Conservation (phyloP, 1,284 basidiomycete genomes). For the Ganoderma sinense region DNA sequence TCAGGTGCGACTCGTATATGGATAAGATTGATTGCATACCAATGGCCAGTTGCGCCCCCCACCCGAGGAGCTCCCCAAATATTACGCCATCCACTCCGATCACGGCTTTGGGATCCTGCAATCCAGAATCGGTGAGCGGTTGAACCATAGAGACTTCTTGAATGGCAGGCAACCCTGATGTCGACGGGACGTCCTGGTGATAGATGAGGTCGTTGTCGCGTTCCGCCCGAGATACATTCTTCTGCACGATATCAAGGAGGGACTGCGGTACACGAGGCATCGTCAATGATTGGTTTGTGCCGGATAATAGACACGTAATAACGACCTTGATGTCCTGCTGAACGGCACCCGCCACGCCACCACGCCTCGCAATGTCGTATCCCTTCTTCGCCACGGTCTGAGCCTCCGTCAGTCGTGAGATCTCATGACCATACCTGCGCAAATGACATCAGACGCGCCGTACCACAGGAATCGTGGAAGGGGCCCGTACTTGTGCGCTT, state of each 20-base stretch:
- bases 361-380: slow-evolving; percentile 73
- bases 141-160: slow-evolving; percentile 77
- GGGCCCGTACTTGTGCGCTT: slow-evolving; percentile 68
- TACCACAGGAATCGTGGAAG: slow-evolving; percentile 3
- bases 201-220: slow-evolving; percentile 98
- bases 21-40: slow-evolving; percentile 57
- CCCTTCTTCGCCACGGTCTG: slow-evolving; percentile 77
- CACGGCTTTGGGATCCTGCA: slow-evolving; percentile 66
- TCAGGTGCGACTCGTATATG: background rate
- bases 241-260: slow-evolving; percentile 73
- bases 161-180: slow-evolving; percentile 75
- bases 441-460: background rate
- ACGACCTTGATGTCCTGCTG: slow-evolving; percentile 80
- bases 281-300: background rate
- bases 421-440: slow-evolving; percentile 83
- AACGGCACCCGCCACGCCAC: slow-evolving; percentile 67
- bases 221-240: slow-evolving; percentile 75
- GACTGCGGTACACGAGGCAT: slow-evolving; percentile 49
- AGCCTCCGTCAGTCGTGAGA: slow-evolving; percentile 78
- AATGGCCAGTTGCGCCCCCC: slow-evolving; percentile 91
- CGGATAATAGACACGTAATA: background rate
- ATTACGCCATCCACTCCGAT: slow-evolving; percentile 62
- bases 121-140: slow-evolving; percentile 62
- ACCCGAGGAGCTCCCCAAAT: slow-evolving; percentile 84
- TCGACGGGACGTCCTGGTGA: slow-evolving; percentile 85